Conservation (phyloP, 1,139 yeast genomes). For the Debaryomyces sp. region DNA sequence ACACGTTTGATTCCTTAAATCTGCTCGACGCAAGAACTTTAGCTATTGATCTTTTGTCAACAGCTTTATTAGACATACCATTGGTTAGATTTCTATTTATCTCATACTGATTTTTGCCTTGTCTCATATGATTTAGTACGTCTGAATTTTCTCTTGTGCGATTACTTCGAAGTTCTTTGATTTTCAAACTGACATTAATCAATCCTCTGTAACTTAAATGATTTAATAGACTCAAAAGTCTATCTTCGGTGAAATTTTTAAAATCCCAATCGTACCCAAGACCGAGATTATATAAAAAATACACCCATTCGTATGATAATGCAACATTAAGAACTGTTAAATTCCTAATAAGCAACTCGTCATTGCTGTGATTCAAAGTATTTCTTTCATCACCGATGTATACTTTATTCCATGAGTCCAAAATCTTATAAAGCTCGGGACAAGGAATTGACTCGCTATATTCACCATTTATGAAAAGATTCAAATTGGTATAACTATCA, state of each 20-base stretch:
- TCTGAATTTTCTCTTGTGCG: constrained; percentile 12
- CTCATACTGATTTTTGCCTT: neutral
- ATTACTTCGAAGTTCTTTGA: constrained; percentile 23
- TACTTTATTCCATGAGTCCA: constrained; percentile 41
- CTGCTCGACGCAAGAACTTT: constrained; percentile 20
- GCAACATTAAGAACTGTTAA: constrained; percentile 31
- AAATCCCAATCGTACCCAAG: constrained; percentile 43
- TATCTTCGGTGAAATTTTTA: constrained; percentile 36
- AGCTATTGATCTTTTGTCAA: constrained; percentile 25
- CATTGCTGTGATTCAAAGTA: constrained; percentile 9
- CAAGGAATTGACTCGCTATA: constrained; percentile 50
- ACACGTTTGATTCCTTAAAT: constrained; percentile 28
- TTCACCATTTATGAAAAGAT: constrained; percentile 44
- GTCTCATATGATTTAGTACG: neutral
- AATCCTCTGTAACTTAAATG: constrained; percentile 32
- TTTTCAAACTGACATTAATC: constrained; percentile 28
- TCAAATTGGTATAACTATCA: constrained; percentile 40
- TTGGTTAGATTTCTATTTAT: constrained; percentile 12
- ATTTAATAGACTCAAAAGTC: constrained; percentile 30
- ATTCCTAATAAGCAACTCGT: constrained; percentile 38
- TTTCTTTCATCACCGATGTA: constrained; percentile 30
- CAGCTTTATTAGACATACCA: constrained; percentile 12
- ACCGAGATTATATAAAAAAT: constrained; percentile 39
- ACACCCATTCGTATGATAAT: constrained; percentile 42
- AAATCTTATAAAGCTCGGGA: constrained; percentile 32